Evolutionary conservation across 1,284 basidiomycete species (phyloP).

Genomic region (Blastosporella zonata): DNA sequence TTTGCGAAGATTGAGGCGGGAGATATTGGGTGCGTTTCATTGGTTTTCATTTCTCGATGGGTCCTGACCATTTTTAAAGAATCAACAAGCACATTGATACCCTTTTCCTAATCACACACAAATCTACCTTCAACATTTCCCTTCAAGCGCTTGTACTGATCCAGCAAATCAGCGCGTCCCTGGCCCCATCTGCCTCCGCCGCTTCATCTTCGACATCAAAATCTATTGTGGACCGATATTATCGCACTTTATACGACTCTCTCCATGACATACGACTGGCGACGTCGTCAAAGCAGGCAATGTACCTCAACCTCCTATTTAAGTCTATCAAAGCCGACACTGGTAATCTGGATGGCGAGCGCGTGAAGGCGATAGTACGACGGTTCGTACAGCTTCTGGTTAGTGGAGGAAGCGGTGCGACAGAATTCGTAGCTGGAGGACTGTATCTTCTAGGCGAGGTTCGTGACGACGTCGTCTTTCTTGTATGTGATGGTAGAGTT

Average conservation of each 20-base stretch:
- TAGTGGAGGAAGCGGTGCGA: conserved; percentile 65
- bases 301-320: conserved; percentile 96
- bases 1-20: conserved; percentile 77
- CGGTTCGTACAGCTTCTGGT: conserved; percentile 85
- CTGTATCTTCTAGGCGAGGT: conserved; percentile 75
- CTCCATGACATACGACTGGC: conserved; percentile 82
- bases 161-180: conserved; percentile 71
- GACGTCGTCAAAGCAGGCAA: conserved; percentile 89
- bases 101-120: conserved; percentile 93
- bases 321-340: conserved; percentile 86
- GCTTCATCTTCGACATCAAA: conserved; percentile 39
- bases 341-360: conserved; percentile 39
- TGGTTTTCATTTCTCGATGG: neutral
- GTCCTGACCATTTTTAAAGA: conserved; percentile 35
- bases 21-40: conserved; percentile 43
- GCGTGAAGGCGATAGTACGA: conserved; percentile 84
- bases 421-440: conserved; percentile 90
- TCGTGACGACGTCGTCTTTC: conserved; percentile 19
- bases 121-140: conserved; percentile 94
- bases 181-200: conserved; percentile 39
- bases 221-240: conserved; percentile 81
- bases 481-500: neutral
- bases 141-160: conserved; percentile 94
- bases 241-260: conserved; percentile 88
- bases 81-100: conserved; percentile 91